Conservation (phyloP, 1,284 basidiomycete species). For the Malassezia slooffiae region DNA sequence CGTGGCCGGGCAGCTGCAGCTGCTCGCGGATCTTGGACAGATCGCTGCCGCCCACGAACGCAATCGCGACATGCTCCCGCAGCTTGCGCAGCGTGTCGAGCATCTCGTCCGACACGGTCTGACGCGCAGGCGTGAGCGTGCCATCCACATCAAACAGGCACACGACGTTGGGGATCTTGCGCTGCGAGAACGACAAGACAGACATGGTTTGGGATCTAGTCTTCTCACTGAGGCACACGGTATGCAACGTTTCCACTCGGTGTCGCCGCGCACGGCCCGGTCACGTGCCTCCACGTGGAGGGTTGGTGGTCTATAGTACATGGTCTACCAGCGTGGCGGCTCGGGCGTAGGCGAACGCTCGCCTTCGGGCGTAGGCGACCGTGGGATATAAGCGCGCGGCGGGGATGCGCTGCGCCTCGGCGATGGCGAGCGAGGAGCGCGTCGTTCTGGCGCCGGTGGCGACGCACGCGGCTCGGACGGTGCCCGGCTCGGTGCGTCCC, state of each 20-base stretch:
- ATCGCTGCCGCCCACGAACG: slow-evolving; percentile 43
- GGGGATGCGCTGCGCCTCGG: too few relatives aligned
- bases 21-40: slow-evolving; percentile 43
- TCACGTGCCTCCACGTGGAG: too few relatives aligned
- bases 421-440: too few relatives aligned
- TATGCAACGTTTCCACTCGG: too few relatives aligned
- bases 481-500: too few relatives aligned
- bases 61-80: slow-evolving; percentile 30
- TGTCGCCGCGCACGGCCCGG: slow-evolving; percentile 1
- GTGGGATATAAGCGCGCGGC: too few relatives aligned
- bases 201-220: not conserved
- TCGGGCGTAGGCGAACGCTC: not conserved
- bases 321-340: too few relatives aligned
- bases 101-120: slow-evolving; percentile 29
- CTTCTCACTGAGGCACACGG: not conserved
- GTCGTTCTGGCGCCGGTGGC: too few relatives aligned
- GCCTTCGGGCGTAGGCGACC: too few relatives aligned
- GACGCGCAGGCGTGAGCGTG: slow-evolving; percentile 39
- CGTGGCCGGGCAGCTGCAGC: slow-evolving; percentile 24
- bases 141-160: slow-evolving; percentile 46
- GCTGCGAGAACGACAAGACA: slow-evolving; percentile 17
- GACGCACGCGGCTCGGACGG: too few relatives aligned
- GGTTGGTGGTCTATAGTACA: too few relatives aligned
- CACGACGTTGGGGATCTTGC: slow-evolving; percentile 28
- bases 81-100: slow-evolving; percentile 26